phyloP scores from a whole-genome alignment of 2,329 filamentous ascomycete species.

The Ophiostoma perfectum region DNA sequence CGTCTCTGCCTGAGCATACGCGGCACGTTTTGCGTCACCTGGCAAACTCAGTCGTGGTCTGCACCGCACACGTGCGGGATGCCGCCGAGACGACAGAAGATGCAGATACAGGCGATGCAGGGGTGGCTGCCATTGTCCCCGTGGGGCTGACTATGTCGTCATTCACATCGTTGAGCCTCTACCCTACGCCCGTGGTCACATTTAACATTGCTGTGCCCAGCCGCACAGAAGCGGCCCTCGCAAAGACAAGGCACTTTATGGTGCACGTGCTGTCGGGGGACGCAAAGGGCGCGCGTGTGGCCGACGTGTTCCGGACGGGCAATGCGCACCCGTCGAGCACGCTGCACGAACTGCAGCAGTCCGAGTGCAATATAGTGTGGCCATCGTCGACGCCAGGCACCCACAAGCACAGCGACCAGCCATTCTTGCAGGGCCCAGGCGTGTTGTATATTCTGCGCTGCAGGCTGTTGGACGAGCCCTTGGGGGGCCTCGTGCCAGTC shows the following conservation, averaged over 20 bases:
- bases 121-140: slow-evolving; percentile 31
- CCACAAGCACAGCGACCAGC: slow-evolving; percentile 9
- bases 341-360: slow-evolving; percentile 33
- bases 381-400: slow-evolving; percentile 32
- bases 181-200: slow-evolving; percentile 47
- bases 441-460: slow-evolving; percentile 43
- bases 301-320: slow-evolving; percentile 48
- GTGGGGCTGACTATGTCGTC: slow-evolving; percentile 56
- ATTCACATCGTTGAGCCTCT: slow-evolving; percentile 50
- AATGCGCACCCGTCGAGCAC: slow-evolving; percentile 35
- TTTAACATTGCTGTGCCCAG: slow-evolving; percentile 56
- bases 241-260: slow-evolving; percentile 44
- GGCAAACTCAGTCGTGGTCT: slow-evolving; percentile 37
- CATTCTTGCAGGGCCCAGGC: slow-evolving; percentile 44
- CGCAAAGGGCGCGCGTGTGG: slow-evolving; percentile 43
- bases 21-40: slow-evolving; percentile 51
- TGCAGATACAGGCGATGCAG: not conserved
- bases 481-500: slow-evolving; percentile 42
- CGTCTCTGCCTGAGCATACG: slow-evolving; percentile 42
- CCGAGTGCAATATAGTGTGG: slow-evolving; percentile 28
- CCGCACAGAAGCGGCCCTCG: slow-evolving; percentile 50
- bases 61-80: slow-evolving; percentile 32
- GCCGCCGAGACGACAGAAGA: slow-evolving; percentile 2
- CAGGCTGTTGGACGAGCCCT: slow-evolving; percentile 37
- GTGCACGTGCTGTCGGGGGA: slow-evolving; percentile 50